A percentile compares a stretch with the other conserved stretches of the same genome.
Conservation (phyloP, 768 basidiomycete species). For the Lactarius quietus region DNA sequence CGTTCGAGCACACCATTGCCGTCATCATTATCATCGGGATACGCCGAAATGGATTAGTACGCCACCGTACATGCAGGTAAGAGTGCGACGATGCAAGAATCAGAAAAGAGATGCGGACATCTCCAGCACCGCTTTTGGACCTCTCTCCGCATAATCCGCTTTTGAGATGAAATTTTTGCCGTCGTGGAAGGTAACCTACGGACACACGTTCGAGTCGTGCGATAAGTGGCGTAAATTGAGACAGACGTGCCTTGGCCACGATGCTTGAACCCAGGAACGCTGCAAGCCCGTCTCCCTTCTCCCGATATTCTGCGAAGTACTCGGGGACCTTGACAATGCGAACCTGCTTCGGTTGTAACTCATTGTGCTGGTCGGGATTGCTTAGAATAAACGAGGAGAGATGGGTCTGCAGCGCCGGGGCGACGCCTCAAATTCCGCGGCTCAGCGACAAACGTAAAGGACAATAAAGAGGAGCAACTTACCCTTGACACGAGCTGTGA, state of each 20-base stretch:
- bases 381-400: constrained; percentile 58
- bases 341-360: constrained; percentile 65
- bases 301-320: constrained; percentile 87
- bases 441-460: constrained; percentile 6
- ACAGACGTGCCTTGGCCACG: constrained; percentile 64
- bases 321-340: constrained; percentile 72
- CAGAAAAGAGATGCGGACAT: constrained; percentile 73
- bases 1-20: not conserved
- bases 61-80: not conserved
- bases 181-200: constrained; percentile 73
- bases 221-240: not conserved
- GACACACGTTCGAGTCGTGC: constrained; percentile 8
- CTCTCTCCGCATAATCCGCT: constrained; percentile 66
- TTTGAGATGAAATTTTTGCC: constrained; percentile 76
- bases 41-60: not conserved
- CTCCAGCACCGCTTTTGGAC: constrained; percentile 72
- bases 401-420: constrained; percentile 63
- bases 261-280: constrained; percentile 82
- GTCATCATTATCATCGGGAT: constrained; percentile 1
- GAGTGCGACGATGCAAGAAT: not conserved
- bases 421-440: constrained; percentile 33
- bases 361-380: constrained; percentile 60
- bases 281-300: constrained; percentile 76
- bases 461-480: constrained; percentile 19
- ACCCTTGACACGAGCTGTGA: constrained; percentile 73